Evolutionary conservation across 2,329 filamentous ascomycete species (phyloP).

Genomic region (Tolypocladium tropicale): DNA sequence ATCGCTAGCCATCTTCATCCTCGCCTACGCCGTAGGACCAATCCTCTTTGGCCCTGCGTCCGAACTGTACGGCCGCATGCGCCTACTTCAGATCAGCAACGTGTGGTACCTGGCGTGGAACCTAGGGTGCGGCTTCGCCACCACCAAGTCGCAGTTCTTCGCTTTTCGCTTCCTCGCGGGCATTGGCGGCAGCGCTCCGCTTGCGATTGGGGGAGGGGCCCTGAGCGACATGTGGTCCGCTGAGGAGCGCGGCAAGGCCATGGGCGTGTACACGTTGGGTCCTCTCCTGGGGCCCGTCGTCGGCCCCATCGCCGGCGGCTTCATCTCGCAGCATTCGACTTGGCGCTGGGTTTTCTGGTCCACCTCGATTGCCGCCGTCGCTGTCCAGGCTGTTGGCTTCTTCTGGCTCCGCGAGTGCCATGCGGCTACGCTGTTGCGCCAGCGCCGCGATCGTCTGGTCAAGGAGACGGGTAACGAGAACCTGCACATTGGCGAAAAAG

Average conservation of each 20-base stretch:
- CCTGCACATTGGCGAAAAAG: background rate
- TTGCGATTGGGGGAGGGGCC: background rate
- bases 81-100: background rate
- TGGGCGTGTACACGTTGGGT: background rate
- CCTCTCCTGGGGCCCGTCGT: background rate
- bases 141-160: background rate
- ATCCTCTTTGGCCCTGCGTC: background rate
- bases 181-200: background rate
- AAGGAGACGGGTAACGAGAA: background rate
- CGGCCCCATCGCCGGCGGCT: background rate
- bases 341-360: background rate
- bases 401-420: background rate
- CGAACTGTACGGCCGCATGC: background rate
- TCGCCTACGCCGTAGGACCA: background rate
- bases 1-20: background rate
- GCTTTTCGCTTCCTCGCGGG: background rate
- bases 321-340: background rate
- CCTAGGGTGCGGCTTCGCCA: background rate
- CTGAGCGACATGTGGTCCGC: background rate
- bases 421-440: background rate
- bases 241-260: background rate
- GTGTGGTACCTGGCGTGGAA: background rate
- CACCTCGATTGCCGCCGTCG: background rate
- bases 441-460: background rate
- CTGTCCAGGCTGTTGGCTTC: background rate